Conservation (phyloP, 768 basidiomycete species). For the Multifurca ochricompacta region DNA sequence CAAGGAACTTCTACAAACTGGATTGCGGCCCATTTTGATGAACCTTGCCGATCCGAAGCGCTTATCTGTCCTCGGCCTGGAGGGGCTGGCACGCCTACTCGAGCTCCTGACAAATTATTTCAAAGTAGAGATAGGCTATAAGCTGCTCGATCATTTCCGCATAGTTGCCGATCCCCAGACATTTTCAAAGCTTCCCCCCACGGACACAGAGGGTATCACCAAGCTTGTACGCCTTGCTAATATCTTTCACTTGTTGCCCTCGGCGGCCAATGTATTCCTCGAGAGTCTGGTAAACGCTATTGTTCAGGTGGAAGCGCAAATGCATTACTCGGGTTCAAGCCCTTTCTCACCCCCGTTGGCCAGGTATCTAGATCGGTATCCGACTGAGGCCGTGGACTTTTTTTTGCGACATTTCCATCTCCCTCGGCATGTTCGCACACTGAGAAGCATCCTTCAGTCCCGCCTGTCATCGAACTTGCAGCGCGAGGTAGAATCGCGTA, state of each 20-base stretch:
- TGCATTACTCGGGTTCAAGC: slow-evolving; percentile 83
- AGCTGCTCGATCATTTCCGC: slow-evolving; percentile 93
- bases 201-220: slow-evolving; percentile 85
- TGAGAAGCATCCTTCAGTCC: slow-evolving; percentile 76
- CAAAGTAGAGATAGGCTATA: slow-evolving; percentile 98
- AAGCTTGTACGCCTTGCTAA: slow-evolving; percentile 94
- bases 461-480: slow-evolving; percentile 69
- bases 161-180: slow-evolving; percentile 84
- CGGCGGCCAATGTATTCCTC: slow-evolving; percentile 87
- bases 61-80: slow-evolving; percentile 83
- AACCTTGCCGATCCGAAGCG: slow-evolving; percentile 95
- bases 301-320: slow-evolving; percentile 84
- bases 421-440: slow-evolving; percentile 71
- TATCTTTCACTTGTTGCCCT: slow-evolving; percentile 93
- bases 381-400: slow-evolving; percentile 75
- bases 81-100: slow-evolving; percentile 88
- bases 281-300: slow-evolving; percentile 80
- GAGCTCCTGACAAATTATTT: slow-evolving; percentile 97
- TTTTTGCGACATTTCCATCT: slow-evolving; percentile 75
- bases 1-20: slow-evolving; percentile 91
- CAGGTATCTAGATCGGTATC: slow-evolving; percentile 87
- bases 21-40: slow-evolving; percentile 93
- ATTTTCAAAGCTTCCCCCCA: slow-evolving; percentile 70
- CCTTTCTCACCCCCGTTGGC: slow-evolving; percentile 92
- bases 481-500: slow-evolving; percentile 57